Evolutionary conservation across 768 basidiomycete genomes (phyloP), one percentile per base, ranked within the genome.

Genomic region (Nidularia pulvinata): DNA sequence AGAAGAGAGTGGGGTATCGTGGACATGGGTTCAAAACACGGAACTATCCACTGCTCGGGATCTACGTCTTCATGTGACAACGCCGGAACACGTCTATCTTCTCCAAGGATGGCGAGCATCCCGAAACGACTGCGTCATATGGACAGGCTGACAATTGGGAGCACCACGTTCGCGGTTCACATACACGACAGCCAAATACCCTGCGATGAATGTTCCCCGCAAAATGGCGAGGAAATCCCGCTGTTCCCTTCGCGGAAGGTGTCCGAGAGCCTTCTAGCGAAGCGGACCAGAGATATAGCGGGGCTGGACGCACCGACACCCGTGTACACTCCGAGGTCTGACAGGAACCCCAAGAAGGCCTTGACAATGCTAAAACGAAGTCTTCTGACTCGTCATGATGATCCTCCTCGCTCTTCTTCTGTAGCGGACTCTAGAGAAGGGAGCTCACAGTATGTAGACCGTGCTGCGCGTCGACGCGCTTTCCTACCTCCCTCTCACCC

Each of bases 21-120:
- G 7, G 92, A 94, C 64, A 89, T 89, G 85, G 92, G 89, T 7
- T 90, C 88, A 50, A 88, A 85, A 66, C 92, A 94, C 58, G 92
- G 92, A 3, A 93, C 91, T 0, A 93, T 85, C 64, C 52, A 90
- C 53, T 69, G 66, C 44, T 59, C 68, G n/a, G 69, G 65, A 32
- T 57, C 62, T 16, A 56, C 63, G 33, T 45, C 66, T 9, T 51
- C 61, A 46, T 63, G 69, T 13, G 54, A 61, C 34, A 62, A 63
- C 25, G 35, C 61, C 49, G 80, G 81, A 14, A 57, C 64, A 46
- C 79, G 89, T 46, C 71, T 93, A 46, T 91, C 90, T 33, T 79
- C 81, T 39, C 65, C 86, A 35, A 80, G 86, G 50, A 71, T 76
- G 49, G 86, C 91, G 47, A 92, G 91, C 67, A 68, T 87, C 54